phyloP scores from a whole-genome alignment of 768 basidiomycete species.

The Cystofilobasidium macerans region DNA sequence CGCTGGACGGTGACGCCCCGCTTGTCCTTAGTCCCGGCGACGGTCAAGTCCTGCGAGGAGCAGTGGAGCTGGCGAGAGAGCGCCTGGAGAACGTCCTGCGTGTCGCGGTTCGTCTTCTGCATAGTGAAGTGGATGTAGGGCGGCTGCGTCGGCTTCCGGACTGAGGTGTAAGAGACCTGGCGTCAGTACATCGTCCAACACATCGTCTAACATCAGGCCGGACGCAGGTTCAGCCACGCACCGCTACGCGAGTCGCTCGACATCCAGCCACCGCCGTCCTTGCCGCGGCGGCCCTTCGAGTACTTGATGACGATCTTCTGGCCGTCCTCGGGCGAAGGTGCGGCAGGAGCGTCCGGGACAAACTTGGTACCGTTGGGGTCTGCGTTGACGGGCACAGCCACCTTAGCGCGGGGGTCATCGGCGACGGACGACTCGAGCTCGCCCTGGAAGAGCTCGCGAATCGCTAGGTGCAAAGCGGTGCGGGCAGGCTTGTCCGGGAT shows the following conservation, averaged over 20 bases:
- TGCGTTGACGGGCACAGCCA: constrained; percentile 2
- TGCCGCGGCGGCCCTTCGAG: constrained; percentile 37
- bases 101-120: constrained; percentile 95
- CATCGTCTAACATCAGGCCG: too few relatives aligned
- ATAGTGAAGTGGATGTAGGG: constrained; percentile 92
- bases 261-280: constrained; percentile 7
- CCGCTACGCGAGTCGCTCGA: constrained; percentile 3
- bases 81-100: constrained; percentile 79
- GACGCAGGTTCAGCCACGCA: background rate
- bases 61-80: constrained; percentile 62
- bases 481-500: constrained; percentile 70
- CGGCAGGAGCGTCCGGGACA: background rate
- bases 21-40: constrained; percentile 97
- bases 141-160: constrained; percentile 30
- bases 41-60: constrained; percentile 65
- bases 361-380: constrained; percentile 1
- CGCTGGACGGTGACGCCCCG: constrained; percentile 91
- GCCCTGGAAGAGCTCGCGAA: constrained; percentile 70
- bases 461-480: constrained; percentile 65
- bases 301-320: constrained; percentile 65
- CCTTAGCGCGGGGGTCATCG: constrained; percentile 32
- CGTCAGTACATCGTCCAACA: too few relatives aligned
- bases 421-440: constrained; percentile 71
- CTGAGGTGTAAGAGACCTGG: background rate
- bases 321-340: constrained; percentile 47